These are phyloP conservation scores for Colletotrichum tofieldiae DNA, from an alignment of 2,329 filamentous ascomycete genomes.

Conservation along the genomic window DNA sequence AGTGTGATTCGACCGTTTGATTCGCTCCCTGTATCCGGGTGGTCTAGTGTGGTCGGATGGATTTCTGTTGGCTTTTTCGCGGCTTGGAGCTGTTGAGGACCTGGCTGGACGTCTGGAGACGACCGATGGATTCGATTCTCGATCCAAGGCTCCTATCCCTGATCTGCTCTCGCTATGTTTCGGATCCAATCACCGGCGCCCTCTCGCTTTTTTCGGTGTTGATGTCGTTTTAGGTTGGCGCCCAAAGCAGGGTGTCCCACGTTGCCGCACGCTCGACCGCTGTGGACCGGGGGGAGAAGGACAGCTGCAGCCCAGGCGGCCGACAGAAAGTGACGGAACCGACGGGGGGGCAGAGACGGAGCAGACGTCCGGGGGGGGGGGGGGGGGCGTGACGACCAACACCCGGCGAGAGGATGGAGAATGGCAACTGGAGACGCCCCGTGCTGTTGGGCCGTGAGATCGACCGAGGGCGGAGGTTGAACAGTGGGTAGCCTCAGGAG, in stretches of 20 bases:
- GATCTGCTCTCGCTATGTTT: constrained; percentile 22
- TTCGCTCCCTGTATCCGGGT: background rate
- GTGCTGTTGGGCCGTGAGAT: constrained; percentile 13
- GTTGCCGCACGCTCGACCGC: constrained; percentile 20
- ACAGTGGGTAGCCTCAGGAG: constrained; percentile 24
- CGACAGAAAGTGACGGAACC: constrained; percentile 32
- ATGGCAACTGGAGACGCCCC: constrained; percentile 7
- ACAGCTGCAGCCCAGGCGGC: constrained; percentile 27
- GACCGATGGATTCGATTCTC: background rate
- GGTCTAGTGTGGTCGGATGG: background rate
- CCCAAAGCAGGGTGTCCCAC: constrained; percentile 33
- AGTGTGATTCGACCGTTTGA: constrained; percentile 30
- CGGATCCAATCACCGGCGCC: constrained; percentile 28
- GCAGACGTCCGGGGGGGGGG: constrained; percentile 37
- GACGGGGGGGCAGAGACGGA: constrained; percentile 28
- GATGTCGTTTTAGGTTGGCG: constrained; percentile 37
- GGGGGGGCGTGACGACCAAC: background rate
- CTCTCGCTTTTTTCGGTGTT: background rate
- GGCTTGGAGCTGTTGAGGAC: background rate
- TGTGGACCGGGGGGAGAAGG: background rate
- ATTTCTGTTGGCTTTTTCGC: constrained; percentile 17
- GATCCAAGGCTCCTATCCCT: background rate
- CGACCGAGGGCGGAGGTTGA: background rate
- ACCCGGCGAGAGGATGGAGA: background rate
- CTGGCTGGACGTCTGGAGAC: background rate